Base-by-base conservation (phyloP, 2,329 filamentous ascomycete species). In the Corynespora cassiicola region DNA sequence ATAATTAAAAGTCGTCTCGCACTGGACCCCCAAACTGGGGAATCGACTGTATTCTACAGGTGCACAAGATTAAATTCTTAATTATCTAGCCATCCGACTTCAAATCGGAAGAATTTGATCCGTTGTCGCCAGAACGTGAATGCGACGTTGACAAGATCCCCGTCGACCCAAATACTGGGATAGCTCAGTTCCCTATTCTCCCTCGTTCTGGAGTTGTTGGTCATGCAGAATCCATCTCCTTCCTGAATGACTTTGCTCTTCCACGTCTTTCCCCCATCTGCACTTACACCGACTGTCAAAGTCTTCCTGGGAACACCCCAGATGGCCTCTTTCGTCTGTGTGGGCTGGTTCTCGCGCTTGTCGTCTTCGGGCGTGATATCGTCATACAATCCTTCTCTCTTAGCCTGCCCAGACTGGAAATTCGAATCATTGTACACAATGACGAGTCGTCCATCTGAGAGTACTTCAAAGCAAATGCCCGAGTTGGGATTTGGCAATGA, bases 171-270 rank as follows among this genome's bases (percentile, higher is more conserved):
- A 20, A 75, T 73, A 43, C 71, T 74, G 0, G 71, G 73, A 34
- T 75, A 75, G 16, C 70, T 73, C 21, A 75, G 29, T 39, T 75
- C 72, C 6, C 71, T 50, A 17, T 75, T 75, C 3, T 66, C 58
- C 27, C 70, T 69, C 1, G 70, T 59, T 7, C 58, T 56, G 0
- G 68, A 73, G 34, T 74, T 73, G 40, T 75, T 75, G 0, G 72
- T 75, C 56, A 74, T 64, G 32, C 73, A 75, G 17, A 69, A 74
- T 0, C 73, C 73, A 45, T 75, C 71, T 0, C 72, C 72, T 3
- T 73, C 71, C 27, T 75, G 70, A 1, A 75, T 43, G 4, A 73
- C 57, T 12, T 60, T 66, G 31, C 61, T 61, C 8, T 43, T 61
- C 71, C 71, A 75, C 0, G 61, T 68, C 7, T 57, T 3, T 0